Percentiles rank a stretch among this genome's conserved stretches.
phyloP scores from a whole-genome alignment of 345 rosid species.

The Sonneratia caseolaris region DNA sequence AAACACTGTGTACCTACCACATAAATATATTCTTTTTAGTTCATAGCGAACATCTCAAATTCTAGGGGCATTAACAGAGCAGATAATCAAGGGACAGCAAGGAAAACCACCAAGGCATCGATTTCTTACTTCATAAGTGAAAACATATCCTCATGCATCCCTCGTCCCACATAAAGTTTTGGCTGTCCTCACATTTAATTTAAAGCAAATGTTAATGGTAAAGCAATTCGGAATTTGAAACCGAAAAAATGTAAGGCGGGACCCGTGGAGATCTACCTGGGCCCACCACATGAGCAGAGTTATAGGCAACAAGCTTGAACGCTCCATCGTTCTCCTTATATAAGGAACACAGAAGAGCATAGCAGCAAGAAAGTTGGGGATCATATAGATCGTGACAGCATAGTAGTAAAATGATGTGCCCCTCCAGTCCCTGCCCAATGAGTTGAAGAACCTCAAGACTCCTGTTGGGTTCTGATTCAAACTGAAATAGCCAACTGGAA shows the following conservation, averaged over 20 bases:
- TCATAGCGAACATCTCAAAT: neutral
- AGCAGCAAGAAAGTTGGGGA: constrained; percentile 71
- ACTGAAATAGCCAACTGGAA: constrained; percentile 71
- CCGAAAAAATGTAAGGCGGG: neutral
- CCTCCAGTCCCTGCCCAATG: constrained; percentile 58
- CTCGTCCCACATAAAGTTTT: constrained; percentile 87
- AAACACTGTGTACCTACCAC: constrained; percentile 70
- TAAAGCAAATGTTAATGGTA: neutral
- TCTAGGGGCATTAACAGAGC: neutral
- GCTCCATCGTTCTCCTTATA: constrained; percentile 71
- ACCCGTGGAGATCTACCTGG: constrained; percentile 45
- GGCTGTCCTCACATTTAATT: constrained; percentile 39
- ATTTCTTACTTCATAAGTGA: constrained; percentile 78
- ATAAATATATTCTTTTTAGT: neutral
- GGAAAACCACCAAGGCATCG: constrained; percentile 5
- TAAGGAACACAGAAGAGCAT: constrained; percentile 65
- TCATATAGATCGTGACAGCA: constrained; percentile 67
- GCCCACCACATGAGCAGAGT: constrained; percentile 97
- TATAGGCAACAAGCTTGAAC: constrained; percentile 62
- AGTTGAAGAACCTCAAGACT: constrained; percentile 52
- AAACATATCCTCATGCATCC: constrained; percentile 86
- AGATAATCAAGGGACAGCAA: neutral
- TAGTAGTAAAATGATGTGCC: constrained; percentile 52
- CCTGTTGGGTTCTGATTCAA: constrained; percentile 70
- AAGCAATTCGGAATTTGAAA: constrained; percentile 2